phyloP scores from a whole-genome alignment of 2,329 filamentous ascomycete species.

The Aplosporella prunicola region DNA sequence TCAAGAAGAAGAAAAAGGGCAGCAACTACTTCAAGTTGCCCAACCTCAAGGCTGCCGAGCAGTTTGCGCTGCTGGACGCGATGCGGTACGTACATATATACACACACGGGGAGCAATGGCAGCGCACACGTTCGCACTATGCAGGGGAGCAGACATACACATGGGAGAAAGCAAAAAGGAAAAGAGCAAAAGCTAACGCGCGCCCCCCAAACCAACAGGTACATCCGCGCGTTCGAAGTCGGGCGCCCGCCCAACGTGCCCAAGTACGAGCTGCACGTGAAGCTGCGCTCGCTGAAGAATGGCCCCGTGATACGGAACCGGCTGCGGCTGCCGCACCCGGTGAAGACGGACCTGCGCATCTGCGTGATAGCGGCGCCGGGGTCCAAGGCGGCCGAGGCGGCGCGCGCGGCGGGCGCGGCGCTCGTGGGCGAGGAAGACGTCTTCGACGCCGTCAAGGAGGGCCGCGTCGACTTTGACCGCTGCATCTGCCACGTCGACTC shows the following conservation, averaged over 20 bases:
- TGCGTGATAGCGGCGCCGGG: slow-evolving; percentile 85
- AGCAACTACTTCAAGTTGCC: slow-evolving; percentile 56
- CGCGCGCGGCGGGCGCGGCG: slow-evolving; percentile 66
- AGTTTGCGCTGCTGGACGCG: slow-evolving; percentile 80
- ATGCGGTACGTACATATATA: slow-evolving; percentile 56
- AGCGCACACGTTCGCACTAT: no score
- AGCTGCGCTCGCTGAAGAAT: slow-evolving; percentile 73
- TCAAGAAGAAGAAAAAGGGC: slow-evolving; percentile 52
- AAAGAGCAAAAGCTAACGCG: slow-evolving; percentile 1
- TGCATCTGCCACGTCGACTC: slow-evolving; percentile 78
- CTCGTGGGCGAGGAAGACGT: slow-evolving; percentile 78
- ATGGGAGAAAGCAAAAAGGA: background rate
- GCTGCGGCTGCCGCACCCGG: slow-evolving; percentile 77
- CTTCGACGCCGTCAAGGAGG: slow-evolving; percentile 67
- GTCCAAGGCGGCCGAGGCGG: slow-evolving; percentile 63
- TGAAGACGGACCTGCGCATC: slow-evolving; percentile 80
- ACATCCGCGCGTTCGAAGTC: slow-evolving; percentile 86
- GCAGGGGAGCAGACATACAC: slow-evolving; percentile 3
- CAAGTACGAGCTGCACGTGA: slow-evolving; percentile 86
- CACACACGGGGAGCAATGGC: background rate
- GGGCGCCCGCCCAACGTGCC: slow-evolving; percentile 60
- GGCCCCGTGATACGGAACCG: slow-evolving; percentile 81
- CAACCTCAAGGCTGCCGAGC: slow-evolving; percentile 55
- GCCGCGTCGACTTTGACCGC: slow-evolving; percentile 77
- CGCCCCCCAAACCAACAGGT: slow-evolving; percentile 43